Percentiles rank a stretch among this genome's conserved stretches.
These are phyloP conservation scores for Pinus taeda DNA, from an alignment of 75 land plant genomes.

Conservation along the genomic window DNA sequence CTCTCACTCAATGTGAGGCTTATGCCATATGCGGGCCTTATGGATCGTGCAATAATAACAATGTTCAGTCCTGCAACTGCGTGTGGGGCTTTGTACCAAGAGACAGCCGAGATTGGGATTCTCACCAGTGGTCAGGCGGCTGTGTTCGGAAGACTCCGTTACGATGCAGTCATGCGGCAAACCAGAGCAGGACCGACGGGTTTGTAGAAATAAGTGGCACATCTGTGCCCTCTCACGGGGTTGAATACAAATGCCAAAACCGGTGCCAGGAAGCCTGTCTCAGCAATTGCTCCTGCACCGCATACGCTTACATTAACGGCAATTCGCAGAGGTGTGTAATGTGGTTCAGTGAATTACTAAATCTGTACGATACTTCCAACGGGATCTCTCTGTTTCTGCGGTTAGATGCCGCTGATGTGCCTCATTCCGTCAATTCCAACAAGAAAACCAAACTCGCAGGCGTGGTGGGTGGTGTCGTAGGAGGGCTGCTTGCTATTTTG, in stretches of 20 bases:
- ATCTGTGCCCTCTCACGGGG: neutral
- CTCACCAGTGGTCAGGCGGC: conserved; percentile 24
- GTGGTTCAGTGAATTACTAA: no score
- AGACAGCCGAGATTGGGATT: neutral
- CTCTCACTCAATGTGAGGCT: conserved; percentile 5
- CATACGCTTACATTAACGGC: neutral
- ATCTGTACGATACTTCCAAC: no score
- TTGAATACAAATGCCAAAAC: neutral
- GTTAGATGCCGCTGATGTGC: neutral
- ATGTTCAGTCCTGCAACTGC: conserved; percentile 8
- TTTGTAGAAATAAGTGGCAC: no score
- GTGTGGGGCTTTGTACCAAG: conserved; percentile 23
- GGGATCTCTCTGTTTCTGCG: no score
- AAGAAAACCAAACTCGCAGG: neutral
- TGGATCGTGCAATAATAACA: conserved; percentile 4
- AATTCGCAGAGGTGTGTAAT: neutral
- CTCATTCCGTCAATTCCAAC: neutral
- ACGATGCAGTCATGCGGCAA: conserved; percentile 12
- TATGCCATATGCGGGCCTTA: neutral
- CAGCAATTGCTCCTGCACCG: conserved; percentile 5
- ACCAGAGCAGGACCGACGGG: neutral
- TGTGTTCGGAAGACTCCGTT: conserved; percentile 27
- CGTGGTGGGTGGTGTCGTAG: no score
- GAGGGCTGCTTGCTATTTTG: no score
- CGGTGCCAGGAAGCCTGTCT: conserved; percentile 4